Conservation (phyloP, 2,329 filamentous ascomycete genomes). For the Calonectria honghensis region DNA sequence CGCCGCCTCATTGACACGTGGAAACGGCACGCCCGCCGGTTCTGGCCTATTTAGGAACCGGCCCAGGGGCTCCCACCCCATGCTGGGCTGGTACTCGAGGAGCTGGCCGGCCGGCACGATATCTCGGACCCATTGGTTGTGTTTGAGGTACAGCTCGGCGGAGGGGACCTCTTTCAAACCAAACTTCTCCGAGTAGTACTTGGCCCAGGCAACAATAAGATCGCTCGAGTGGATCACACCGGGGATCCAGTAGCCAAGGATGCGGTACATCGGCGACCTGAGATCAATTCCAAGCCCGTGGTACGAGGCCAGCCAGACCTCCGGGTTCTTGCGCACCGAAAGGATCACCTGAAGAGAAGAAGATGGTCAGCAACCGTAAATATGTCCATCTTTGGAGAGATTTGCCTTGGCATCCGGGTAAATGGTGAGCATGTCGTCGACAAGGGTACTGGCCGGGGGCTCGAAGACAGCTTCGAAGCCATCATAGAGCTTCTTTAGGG, state of each 20-base stretch:
- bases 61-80: conserved; percentile 46
- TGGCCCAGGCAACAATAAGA: conserved; percentile 45
- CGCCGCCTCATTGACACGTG: conserved; percentile 48
- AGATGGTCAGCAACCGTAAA: neutral
- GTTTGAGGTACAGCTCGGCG: conserved; percentile 42
- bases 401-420: conserved; percentile 45
- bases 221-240: conserved; percentile 48
- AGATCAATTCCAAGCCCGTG: conserved; percentile 47
- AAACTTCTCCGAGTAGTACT: conserved; percentile 44
- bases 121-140: conserved; percentile 47
- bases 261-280: conserved; percentile 43
- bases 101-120: conserved; percentile 40
- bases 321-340: conserved; percentile 45
- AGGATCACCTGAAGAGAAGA: conserved; percentile 37
- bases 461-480: conserved; percentile 49
- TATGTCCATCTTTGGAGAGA: neutral
- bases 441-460: conserved; percentile 45
- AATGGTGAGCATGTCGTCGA: conserved; percentile 45
- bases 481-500: conserved; percentile 43
- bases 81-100: conserved; percentile 46
- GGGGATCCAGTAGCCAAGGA: conserved; percentile 45
- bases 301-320: conserved; percentile 48
- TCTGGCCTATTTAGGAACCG: conserved; percentile 36
- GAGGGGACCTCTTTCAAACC: conserved; percentile 37
- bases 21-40: conserved; percentile 38